Conservation (phyloP, 2,329 filamentous ascomycete species). For the Beauveria rudraprayagi region DNA sequence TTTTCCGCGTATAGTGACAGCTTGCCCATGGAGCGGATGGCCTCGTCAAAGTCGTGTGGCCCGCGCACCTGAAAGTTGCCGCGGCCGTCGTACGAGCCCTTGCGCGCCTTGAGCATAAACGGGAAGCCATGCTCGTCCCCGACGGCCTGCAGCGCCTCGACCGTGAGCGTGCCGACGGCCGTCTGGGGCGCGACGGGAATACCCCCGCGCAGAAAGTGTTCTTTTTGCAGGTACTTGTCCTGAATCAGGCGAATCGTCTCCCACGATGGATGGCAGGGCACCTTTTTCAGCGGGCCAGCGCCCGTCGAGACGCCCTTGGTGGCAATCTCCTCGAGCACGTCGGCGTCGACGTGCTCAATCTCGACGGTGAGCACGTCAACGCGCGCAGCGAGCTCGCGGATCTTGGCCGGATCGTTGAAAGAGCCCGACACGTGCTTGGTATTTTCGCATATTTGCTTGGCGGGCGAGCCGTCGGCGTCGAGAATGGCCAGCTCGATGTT, state of each 20-base stretch:
- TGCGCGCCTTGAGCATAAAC: slow-evolving; percentile 87
- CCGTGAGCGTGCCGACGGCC: slow-evolving; percentile 50
- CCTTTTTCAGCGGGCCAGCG: slow-evolving; percentile 33
- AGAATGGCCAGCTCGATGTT: slow-evolving; percentile 74
- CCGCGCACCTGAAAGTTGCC: slow-evolving; percentile 49
- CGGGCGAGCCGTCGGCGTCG: slow-evolving; percentile 67
- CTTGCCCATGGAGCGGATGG: slow-evolving; percentile 59
- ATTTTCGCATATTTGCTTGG: slow-evolving; percentile 77
- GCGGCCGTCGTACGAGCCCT: slow-evolving; percentile 86
- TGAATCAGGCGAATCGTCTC: slow-evolving; percentile 81
- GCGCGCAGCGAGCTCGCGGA: slow-evolving; percentile 66
- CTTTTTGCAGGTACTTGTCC: slow-evolving; percentile 88
- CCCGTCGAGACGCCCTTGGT: slow-evolving; percentile 52
- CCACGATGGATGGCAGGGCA: slow-evolving; percentile 73
- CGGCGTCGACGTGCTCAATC: slow-evolving; percentile 91
- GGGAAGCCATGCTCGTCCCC: slow-evolving; percentile 65
- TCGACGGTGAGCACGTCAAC: slow-evolving; percentile 86
- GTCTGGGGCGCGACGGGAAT: slow-evolving; percentile 68
- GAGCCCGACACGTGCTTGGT: slow-evolving; percentile 71
- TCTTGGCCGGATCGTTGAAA: slow-evolving; percentile 74
- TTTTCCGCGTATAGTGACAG: slow-evolving; percentile 80
- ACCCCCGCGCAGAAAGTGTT: slow-evolving; percentile 59
- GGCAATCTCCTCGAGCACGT: slow-evolving; percentile 76
- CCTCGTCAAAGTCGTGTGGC: slow-evolving; percentile 46
- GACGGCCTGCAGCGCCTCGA: slow-evolving; percentile 54